Conservation (phyloP, 1,139 yeast species). For the Waltiozyma sp. region DNA sequence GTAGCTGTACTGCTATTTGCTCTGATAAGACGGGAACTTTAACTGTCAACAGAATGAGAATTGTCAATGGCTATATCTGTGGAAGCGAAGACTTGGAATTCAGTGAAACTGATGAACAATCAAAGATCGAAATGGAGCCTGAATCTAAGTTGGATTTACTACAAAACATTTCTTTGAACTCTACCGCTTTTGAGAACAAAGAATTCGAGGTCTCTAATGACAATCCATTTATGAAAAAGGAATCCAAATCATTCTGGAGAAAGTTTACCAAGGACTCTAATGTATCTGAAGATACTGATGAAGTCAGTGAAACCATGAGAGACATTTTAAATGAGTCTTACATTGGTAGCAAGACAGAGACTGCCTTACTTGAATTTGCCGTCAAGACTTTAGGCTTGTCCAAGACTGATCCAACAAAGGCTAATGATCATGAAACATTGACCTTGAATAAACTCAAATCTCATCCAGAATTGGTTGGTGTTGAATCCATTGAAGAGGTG, state of each 20-base stretch:
- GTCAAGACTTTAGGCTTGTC: constrained; percentile 37
- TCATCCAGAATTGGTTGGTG: constrained; percentile 19
- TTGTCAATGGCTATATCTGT: constrained; percentile 55
- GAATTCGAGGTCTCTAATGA: constrained; percentile 21
- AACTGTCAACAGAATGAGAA: constrained; percentile 87
- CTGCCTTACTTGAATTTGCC: constrained; percentile 71
- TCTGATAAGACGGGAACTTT: constrained; percentile 97
- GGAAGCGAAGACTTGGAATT: constrained; percentile 29
- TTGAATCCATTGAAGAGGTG: constrained; percentile 44
- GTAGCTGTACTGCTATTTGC: constrained; percentile 94
- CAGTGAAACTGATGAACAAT: constrained; percentile 19
- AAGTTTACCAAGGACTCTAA: background rate
- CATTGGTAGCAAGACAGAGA: constrained; percentile 90
- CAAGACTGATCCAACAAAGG: background rate
- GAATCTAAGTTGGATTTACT: constrained; percentile 31
- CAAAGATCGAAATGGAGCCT: constrained; percentile 25
- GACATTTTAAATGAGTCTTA: constrained; percentile 37
- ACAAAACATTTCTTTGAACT: constrained; percentile 63
- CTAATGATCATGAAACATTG: constrained; percentile 20
- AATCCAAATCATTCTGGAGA: constrained; percentile 9
- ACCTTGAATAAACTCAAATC: constrained; percentile 33
- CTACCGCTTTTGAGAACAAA: constrained; percentile 79
- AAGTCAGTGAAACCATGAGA: constrained; percentile 12
- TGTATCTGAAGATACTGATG: constrained; percentile 10
- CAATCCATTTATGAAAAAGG: constrained; percentile 17